A percentile compares a stretch with the other conserved stretches of the same genome.
Evolutionary conservation across 2,329 filamentous ascomycete species (phyloP).

Genomic region (Didymellaceae sp.): DNA sequence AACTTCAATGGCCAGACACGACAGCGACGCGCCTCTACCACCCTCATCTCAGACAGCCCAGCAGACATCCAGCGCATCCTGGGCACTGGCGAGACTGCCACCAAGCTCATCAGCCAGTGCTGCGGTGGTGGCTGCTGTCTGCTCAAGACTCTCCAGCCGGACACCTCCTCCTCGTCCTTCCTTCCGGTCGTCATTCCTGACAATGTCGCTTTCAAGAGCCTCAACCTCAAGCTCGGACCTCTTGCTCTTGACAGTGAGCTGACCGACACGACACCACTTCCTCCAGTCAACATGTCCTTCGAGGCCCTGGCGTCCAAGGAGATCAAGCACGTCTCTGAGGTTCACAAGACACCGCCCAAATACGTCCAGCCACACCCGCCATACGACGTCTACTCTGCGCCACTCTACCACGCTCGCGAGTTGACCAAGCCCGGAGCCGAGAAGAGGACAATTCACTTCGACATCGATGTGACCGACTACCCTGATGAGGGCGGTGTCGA

Average conservation of each 20-base stretch:
- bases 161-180: constrained; percentile 52
- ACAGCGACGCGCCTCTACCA: constrained; percentile 70
- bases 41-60: constrained; percentile 66
- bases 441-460: constrained; percentile 97
- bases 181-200: constrained; percentile 67
- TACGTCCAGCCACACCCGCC: constrained; percentile 96
- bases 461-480: constrained; percentile 95
- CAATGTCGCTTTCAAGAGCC: constrained; percentile 82
- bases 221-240: constrained; percentile 76
- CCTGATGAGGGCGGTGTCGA: constrained; percentile 83
- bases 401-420: constrained; percentile 82
- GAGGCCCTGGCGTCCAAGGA: constrained; percentile 60
- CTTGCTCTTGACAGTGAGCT: constrained; percentile 74
- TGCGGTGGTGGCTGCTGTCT: constrained; percentile 72
- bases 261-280: constrained; percentile 73
- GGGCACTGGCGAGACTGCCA: constrained; percentile 61
- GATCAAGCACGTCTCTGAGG: constrained; percentile 50
- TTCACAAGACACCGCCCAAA: constrained; percentile 72
- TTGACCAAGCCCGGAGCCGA: constrained; percentile 87
- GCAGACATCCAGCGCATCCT: constrained; percentile 65
- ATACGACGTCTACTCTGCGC: constrained; percentile 90
- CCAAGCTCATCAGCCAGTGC: constrained; percentile 66
- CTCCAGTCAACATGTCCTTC: constrained; percentile 76
- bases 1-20: constrained; percentile 46
- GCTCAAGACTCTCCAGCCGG: constrained; percentile 60